Evolutionary conservation across 2,329 filamentous ascomycete genomes (phyloP).

Genomic region (Fusarium nanum): DNA sequence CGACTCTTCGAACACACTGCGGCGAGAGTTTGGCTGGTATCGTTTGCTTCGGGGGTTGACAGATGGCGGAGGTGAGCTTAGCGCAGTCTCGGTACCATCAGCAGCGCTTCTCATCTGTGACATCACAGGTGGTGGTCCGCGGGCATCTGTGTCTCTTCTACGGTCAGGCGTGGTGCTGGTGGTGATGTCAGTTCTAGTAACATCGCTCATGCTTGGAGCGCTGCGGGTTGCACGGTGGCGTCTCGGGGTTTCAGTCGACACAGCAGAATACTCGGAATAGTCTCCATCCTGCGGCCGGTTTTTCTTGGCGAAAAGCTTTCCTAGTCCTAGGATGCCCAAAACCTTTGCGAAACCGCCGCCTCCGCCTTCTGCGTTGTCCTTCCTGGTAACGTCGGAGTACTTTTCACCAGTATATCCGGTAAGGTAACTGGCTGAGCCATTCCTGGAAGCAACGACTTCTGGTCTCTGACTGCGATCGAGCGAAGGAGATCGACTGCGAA

Average conservation of each 20-base stretch:
- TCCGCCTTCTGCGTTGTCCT: conserved; percentile 36
- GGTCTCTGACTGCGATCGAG: conserved; percentile 55
- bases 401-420: conserved; percentile 66
- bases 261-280: conserved; percentile 73
- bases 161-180: conserved; percentile 49
- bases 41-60: conserved; percentile 61
- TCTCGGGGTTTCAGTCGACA: conserved; percentile 70
- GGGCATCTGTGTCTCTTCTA: conserved; percentile 50
- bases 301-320: conserved; percentile 67
- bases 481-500: conserved; percentile 55
- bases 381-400: conserved; percentile 62
- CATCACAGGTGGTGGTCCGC: conserved; percentile 51
- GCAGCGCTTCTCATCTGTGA: conserved; percentile 62
- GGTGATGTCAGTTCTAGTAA: conserved; percentile 50
- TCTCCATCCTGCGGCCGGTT: conserved; percentile 66
- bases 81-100: conserved; percentile 56
- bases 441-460: conserved; percentile 65
- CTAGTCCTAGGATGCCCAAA: conserved; percentile 68
- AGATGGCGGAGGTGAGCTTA: conserved; percentile 54
- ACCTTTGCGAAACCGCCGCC: conserved; percentile 70
- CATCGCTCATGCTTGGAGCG: conserved; percentile 57
- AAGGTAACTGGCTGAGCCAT: conserved; percentile 67
- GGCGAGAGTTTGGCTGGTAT: conserved; percentile 56
- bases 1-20: conserved; percentile 62
- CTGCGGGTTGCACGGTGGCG: conserved; percentile 56